phyloP scores from a whole-genome alignment of 2,329 filamentous ascomycete species.

The Aspergillus quadrilineatus region DNA sequence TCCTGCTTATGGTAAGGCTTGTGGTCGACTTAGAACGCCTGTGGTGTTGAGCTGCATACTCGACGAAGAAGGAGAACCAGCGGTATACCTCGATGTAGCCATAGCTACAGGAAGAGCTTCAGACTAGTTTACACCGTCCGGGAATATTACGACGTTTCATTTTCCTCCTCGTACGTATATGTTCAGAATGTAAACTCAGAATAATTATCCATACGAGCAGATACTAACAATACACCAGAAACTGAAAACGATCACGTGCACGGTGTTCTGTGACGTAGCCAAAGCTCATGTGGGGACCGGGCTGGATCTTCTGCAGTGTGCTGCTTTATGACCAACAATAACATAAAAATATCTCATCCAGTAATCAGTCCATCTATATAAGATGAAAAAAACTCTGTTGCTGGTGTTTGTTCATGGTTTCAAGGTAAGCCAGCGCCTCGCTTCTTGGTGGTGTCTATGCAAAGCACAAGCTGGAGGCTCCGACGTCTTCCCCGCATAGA shows the following conservation, averaged over 20 bases:
- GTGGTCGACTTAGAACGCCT: too few relatives aligned
- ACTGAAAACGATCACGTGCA: neutral
- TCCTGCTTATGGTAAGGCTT: too few relatives aligned
- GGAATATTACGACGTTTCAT: too few relatives aligned
- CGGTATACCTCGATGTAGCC: too few relatives aligned
- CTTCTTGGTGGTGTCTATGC: neutral
- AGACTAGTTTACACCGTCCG: too few relatives aligned
- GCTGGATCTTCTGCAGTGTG: neutral
- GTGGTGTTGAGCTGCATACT: too few relatives aligned
- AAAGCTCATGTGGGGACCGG: neutral
- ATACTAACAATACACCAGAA: too few relatives aligned
- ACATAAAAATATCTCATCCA: neutral
- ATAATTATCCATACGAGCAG: neutral
- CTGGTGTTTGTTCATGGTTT: constrained; percentile 52
- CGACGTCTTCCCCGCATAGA: neutral
- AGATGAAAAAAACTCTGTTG: constrained; percentile 48
- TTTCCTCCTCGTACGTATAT: too few relatives aligned
- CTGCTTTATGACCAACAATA: neutral
- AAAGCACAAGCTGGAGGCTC: neutral
- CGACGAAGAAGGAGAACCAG: too few relatives aligned
- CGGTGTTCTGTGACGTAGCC: neutral
- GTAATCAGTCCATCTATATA: constrained; percentile 12
- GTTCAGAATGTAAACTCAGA: neutral
- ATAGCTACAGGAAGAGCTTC: too few relatives aligned
- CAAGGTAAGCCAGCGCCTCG: constrained; percentile 37